Base-by-base conservation (phyloP, 1,139 yeast genomes). In the Scheffersomyces stambukii region DNA sequence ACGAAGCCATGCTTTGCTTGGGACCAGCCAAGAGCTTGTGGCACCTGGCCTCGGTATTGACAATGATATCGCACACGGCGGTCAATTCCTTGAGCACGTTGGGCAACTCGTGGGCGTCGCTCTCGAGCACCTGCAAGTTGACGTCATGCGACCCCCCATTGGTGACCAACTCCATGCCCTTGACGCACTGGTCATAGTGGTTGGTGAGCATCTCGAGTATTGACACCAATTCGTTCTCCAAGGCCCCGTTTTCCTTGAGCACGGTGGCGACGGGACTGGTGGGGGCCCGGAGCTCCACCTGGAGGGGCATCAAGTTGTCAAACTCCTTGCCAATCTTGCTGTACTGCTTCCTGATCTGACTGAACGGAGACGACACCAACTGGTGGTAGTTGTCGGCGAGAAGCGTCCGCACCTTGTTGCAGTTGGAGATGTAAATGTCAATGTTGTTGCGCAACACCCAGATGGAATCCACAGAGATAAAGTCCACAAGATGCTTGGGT, bases 111-210 rank as follows among this genome's bases (percentile, higher is more conserved):
- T 40, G 38, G 4, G 64, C 49, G 32, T 66, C 73, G 21, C 49
- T 48, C 14, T 46, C 46, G 5, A 66, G 47, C 3, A 48, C 74
- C 8, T 58, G 54, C 6, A 65, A 48, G 28, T 58, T 45, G 14
- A 49, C 43, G n/a, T 18, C 10, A 8, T 8, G 5, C 5, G 8
- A 9, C 16, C 19, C 19, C 4, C 33, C 33, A 4, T 27, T 25
- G 3, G 30, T 21, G 2, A 42, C 35, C 8, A 43, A 47, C 42
- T 31, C 51, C 29, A 36, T 51, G 30, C 42, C 79, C 27, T 70
- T 63, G 4, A 57, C 42, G 41, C 95, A 83, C 46, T 83, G 88
- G 49, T 86, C 96, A 42, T 77, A 85, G 54, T 88, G 96, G 31
- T 76, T 74, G 5, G 95, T 81, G 21, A 88, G 58, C 48, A 88